Percentiles rank a stretch among this genome's conserved stretches.
Evolutionary conservation across 805 yeast genomes (phyloP).

Genomic region (Lipomyces lipofer): DNA sequence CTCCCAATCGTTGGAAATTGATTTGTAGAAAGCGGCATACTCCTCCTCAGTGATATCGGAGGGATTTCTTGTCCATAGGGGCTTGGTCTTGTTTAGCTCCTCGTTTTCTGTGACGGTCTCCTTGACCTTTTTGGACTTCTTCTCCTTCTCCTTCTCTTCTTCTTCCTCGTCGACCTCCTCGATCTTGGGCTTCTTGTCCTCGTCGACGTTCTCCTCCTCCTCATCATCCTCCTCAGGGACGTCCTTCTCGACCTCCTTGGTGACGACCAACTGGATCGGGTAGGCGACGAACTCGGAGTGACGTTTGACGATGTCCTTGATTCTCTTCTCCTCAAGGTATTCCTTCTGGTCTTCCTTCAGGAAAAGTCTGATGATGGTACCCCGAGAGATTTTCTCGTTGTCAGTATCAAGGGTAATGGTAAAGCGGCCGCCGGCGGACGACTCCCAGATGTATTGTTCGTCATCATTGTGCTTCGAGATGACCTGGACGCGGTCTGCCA

Average conservation of each 20-base stretch:
- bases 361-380: conserved; percentile 92
- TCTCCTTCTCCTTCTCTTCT: conserved; percentile 66
- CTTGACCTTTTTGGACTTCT: conserved; percentile 85
- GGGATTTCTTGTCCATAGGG: conserved; percentile 99
- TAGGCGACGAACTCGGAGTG: conserved; percentile 99
- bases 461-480: conserved; percentile 98
- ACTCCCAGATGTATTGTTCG: conserved; percentile 99
- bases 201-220: conserved; percentile 55
- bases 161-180: conserved; percentile 73
- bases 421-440: conserved; percentile 99
- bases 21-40: conserved; percentile 98
- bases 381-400: conserved; percentile 87
- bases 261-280: conserved; percentile 97
- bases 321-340: conserved; percentile 98
- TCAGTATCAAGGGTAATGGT: conserved; percentile 88
- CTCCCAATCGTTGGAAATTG: conserved; percentile 99
- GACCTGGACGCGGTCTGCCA: conserved; percentile 98
- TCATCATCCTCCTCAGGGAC: conserved; percentile 80
- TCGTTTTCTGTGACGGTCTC: conserved; percentile 94
- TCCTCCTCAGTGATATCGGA: conserved; percentile 96
- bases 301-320: conserved; percentile 98
- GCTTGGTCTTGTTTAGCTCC: conserved; percentile 98
- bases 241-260: conserved; percentile 98
- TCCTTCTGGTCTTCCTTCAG: conserved; percentile 98
- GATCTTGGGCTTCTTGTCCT: conserved; percentile 71